Conservation (phyloP, 2,329 filamentous ascomycete genomes). For the Cercospora zeae-maydis region DNA sequence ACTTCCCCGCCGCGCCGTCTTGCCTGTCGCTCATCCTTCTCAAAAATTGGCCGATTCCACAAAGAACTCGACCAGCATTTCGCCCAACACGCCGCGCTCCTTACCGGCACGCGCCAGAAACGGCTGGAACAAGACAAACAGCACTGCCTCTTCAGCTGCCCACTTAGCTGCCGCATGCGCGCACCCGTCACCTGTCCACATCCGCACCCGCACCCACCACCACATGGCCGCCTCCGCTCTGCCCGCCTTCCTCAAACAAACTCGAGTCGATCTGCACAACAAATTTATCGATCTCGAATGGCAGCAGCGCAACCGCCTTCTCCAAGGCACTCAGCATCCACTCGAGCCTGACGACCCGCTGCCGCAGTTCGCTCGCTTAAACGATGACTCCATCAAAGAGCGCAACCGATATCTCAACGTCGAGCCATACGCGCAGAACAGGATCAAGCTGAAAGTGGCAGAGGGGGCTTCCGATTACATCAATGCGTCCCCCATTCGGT, state of each 20-base stretch:
- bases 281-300: conserved; percentile 62
- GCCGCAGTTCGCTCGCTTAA: conserved; percentile 58
- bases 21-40: background rate
- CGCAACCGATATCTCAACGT: conserved; percentile 89
- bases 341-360: conserved; percentile 40
- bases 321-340: conserved; percentile 42
- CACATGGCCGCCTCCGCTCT: conserved; percentile 18
- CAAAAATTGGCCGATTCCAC: background rate
- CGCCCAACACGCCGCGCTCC: background rate
- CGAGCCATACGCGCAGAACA: conserved; percentile 82
- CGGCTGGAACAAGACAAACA: background rate
- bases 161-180: conserved; percentile 16
- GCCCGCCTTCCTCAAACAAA: conserved; percentile 53
- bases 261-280: conserved; percentile 53
- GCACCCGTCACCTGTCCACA: background rate
- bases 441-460: conserved; percentile 75
- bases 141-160: background rate
- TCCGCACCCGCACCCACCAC: conserved; percentile 8
- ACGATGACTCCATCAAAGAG: conserved; percentile 52
- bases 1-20: background rate
- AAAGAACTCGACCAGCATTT: background rate
- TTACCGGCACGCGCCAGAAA: background rate
- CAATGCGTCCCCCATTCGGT: conserved; percentile 48
- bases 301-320: conserved; percentile 55
- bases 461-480: conserved; percentile 57